phyloP scores from a whole-genome alignment of 192 early-diverging fungal genomes.

The Umbelopsis ramanniana region DNA sequence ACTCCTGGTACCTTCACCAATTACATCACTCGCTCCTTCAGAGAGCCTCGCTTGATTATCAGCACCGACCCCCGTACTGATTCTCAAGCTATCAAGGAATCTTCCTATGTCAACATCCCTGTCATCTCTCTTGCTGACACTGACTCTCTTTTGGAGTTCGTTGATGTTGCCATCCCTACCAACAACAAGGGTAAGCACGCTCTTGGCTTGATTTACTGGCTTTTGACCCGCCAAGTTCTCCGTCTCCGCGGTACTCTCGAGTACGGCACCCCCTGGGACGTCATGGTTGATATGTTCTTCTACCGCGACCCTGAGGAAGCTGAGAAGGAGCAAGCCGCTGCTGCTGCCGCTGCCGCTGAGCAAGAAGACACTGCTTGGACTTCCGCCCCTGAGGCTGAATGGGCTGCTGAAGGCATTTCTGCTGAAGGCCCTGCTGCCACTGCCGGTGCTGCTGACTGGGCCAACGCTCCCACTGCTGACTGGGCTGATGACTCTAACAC shows the following conservation, averaged over 20 bases:
- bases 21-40: constrained; percentile 99
- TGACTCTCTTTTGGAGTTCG: constrained; percentile 91
- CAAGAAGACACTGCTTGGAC: constrained; percentile 42
- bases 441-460: constrained; percentile 51
- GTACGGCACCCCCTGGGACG: constrained; percentile 85
- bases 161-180: constrained; percentile 99
- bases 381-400: constrained; percentile 55
- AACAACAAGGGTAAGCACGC: constrained; percentile 99
- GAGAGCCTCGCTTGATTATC: constrained; percentile 98
- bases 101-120: constrained; percentile 99
- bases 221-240: constrained; percentile 98
- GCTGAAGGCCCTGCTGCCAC: constrained; percentile 49
- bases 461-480: constrained; percentile 26
- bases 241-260: constrained; percentile 93
- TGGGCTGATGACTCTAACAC: constrained; percentile 43
- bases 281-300: constrained; percentile 99
- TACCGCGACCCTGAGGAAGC: constrained; percentile 98
- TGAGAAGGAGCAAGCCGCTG: constrained; percentile 85
- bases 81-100: constrained; percentile 98
- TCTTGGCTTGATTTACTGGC: constrained; percentile 96
- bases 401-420: constrained; percentile 67
- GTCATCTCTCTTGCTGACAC: constrained; percentile 99
- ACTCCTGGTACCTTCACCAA: constrained; percentile 99
- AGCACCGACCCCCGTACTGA: constrained; percentile 98
- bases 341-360: constrained; percentile 51